Evolutionary conservation across 352 stramenopile genomes (phyloP).

Genomic region (Blastocystis sp.): DNA sequence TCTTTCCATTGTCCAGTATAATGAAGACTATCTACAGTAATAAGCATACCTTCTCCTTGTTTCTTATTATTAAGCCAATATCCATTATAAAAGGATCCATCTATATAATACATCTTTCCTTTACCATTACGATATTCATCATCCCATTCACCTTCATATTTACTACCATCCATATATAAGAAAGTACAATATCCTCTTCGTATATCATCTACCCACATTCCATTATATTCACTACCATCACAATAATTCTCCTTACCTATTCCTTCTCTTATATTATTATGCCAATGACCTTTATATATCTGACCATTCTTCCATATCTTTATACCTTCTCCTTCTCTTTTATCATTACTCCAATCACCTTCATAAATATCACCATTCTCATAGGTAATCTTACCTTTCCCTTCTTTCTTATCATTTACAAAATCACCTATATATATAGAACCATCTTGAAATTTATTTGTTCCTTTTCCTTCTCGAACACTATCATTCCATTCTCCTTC

Average conservation of each 20-base stretch:
- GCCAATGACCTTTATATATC: too few relatives aligned
- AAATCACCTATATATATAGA: slow-evolving; percentile 23
- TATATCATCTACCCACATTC: slow-evolving; percentile 27
- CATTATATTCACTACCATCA: too few relatives aligned
- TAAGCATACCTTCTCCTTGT: too few relatives aligned
- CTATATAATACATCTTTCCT: too few relatives aligned
- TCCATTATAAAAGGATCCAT: too few relatives aligned
- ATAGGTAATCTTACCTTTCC: slow-evolving; percentile 18
- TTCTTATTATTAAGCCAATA: too few relatives aligned
- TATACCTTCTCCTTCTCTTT: slow-evolving; percentile 8
- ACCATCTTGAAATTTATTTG: too few relatives aligned
- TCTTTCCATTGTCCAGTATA: too few relatives aligned
- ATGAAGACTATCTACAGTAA: too few relatives aligned
- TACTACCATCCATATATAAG: slow-evolving; percentile 8
- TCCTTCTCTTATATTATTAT: too few relatives aligned
- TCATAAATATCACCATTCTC: slow-evolving; percentile 23
- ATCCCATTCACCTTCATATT: slow-evolving; percentile 12
- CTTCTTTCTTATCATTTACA: slow-evolving; percentile 20
- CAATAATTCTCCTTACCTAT: too few relatives aligned
- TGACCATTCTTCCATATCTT: too few relatives aligned
- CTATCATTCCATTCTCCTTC: slow-evolving; percentile 32
- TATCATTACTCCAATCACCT: slow-evolving; percentile 30
- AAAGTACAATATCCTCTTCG: slow-evolving; percentile 3
- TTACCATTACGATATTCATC: slow-evolving; percentile 10
- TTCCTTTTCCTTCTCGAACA: slow-evolving; percentile 6